These are phyloP conservation scores for Moniliella sp. DNA, from an alignment of 1,284 basidiomycete genomes.

Conservation along the genomic window DNA sequence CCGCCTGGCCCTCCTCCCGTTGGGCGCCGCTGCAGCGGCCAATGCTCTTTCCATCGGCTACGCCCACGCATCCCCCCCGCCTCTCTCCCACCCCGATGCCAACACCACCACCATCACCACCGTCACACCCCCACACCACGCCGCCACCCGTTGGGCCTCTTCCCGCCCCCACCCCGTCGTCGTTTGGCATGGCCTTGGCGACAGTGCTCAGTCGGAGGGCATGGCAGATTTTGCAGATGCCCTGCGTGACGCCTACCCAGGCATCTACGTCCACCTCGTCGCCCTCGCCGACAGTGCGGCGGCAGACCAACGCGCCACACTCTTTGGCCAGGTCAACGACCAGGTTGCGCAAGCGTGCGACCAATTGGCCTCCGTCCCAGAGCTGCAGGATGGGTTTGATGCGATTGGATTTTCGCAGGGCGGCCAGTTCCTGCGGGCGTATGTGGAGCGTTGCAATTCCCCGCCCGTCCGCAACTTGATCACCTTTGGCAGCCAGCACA, in stretches of 20 bases:
- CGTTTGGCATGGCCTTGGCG: slow-evolving; percentile 82
- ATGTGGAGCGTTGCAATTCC: slow-evolving; percentile 58
- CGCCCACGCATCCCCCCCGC: slow-evolving; percentile 3
- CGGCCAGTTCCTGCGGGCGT: slow-evolving; percentile 74
- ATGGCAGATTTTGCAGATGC: slow-evolving; percentile 46
- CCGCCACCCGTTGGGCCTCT: neutral
- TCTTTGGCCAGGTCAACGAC: slow-evolving; percentile 54
- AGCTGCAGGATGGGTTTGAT: slow-evolving; percentile 45
- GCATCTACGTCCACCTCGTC: slow-evolving; percentile 65
- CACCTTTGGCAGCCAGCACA: slow-evolving; percentile 41
- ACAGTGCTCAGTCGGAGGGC: slow-evolving; percentile 37
- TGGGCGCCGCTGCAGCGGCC: too few relatives aligned
- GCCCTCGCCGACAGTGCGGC: slow-evolving; percentile 45
- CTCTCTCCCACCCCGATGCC: slow-evolving; percentile 2
- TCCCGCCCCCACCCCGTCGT: slow-evolving; percentile 45
- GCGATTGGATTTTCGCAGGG: slow-evolving; percentile 21
- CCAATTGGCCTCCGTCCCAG: slow-evolving; percentile 48
- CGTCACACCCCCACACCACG: slow-evolving; percentile 9
- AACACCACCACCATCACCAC: slow-evolving; percentile 3
- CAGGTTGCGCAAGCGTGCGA: slow-evolving; percentile 49
- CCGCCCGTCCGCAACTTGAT: slow-evolving; percentile 43
- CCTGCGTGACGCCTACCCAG: slow-evolving; percentile 53
- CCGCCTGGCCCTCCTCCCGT: neutral
- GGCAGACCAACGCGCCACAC: slow-evolving; percentile 54
- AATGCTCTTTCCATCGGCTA: neutral